phyloP scores from a whole-genome alignment of 192 early-diverging fungal species.

The Mortierella hygrophila region DNA sequence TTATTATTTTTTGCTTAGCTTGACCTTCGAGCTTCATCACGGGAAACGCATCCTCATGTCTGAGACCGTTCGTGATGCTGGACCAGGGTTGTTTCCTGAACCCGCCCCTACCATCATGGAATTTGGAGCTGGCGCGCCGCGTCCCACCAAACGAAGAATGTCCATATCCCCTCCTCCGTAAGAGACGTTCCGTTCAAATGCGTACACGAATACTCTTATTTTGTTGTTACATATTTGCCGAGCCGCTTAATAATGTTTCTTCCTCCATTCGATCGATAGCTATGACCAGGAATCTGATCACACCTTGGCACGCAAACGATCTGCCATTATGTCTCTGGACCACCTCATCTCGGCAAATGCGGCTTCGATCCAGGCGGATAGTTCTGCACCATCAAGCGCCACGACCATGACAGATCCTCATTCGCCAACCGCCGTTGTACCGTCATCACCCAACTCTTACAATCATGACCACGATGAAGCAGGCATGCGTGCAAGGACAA shows the following conservation, averaged over 20 bases:
- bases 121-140: neutral
- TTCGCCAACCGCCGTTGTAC: slow-evolving; percentile 42
- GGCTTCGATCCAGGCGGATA: neutral
- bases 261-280: neutral
- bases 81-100: slow-evolving; percentile 43
- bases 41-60: slow-evolving; percentile 53
- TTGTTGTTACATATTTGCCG: no score
- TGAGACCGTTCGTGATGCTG: slow-evolving; percentile 33
- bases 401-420: slow-evolving; percentile 29
- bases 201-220: neutral
- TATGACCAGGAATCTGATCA: neutral
- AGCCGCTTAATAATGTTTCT: neutral
- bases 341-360: slow-evolving; percentile 26
- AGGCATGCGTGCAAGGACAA: slow-evolving; percentile 18
- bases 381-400: slow-evolving; percentile 1
- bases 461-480: slow-evolving; percentile 27
- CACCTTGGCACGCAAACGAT: slow-evolving; percentile 33
- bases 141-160: slow-evolving; percentile 31
- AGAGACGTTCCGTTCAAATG: neutral
- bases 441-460: slow-evolving; percentile 39
- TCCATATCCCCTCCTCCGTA: slow-evolving; percentile 31
- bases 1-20: neutral
- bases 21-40: slow-evolving; percentile 49
- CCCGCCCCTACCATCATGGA: slow-evolving; percentile 2
- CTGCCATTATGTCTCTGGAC: slow-evolving; percentile 34